phyloP scores from a whole-genome alignment of 108 stramenopile genomes.

The Epithemia pelagica region DNA sequence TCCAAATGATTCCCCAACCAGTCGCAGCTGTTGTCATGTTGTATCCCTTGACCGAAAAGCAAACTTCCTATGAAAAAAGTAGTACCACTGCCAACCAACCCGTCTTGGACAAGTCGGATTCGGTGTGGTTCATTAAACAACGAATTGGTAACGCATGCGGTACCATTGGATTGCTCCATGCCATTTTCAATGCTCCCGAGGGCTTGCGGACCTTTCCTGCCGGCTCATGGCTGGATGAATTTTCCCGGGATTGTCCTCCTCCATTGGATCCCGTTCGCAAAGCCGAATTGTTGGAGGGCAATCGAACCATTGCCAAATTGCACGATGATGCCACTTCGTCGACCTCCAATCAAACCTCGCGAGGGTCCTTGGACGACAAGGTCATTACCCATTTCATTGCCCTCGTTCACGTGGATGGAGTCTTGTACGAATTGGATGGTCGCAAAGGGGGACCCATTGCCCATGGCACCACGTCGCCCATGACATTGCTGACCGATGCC shows the following conservation, averaged over 20 bases:
- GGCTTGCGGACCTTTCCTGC: slow-evolving; percentile 22
- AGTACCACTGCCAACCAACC: slow-evolving; percentile 15
- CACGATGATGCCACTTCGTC: slow-evolving; percentile 54
- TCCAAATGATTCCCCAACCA: slow-evolving; percentile 72
- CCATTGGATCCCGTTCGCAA: slow-evolving; percentile 35
- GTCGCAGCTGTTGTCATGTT: slow-evolving; percentile 60
- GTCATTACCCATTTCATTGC: slow-evolving; percentile 84
- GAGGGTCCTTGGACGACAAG: slow-evolving; percentile 36
- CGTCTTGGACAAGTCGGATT: slow-evolving; percentile 9
- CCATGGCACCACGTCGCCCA: slow-evolving; percentile 42
- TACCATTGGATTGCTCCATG: slow-evolving; percentile 72
- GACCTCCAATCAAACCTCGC: slow-evolving; percentile 33
- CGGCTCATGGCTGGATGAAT: slow-evolving; percentile 51
- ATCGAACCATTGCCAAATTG: slow-evolving; percentile 41
- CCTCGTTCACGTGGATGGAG: slow-evolving; percentile 53
- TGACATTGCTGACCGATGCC: slow-evolving; percentile 45
- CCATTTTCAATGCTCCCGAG: slow-evolving; percentile 43
- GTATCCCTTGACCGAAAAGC: slow-evolving; percentile 54
- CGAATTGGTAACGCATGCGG: slow-evolving; percentile 81
- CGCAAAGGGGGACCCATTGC: slow-evolving; percentile 71
- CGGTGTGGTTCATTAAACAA: slow-evolving; percentile 63
- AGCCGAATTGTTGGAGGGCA: slow-evolving; percentile 51
- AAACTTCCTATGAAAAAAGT: slow-evolving; percentile 9
- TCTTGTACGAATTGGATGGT: slow-evolving; percentile 89
- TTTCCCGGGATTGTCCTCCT: slow-evolving; percentile 31